Evolutionary conservation across 306 rosid genomes (phyloP), one percentile per base, ranked within the genome.

Genomic region (Trifolium subterraneum): DNA sequence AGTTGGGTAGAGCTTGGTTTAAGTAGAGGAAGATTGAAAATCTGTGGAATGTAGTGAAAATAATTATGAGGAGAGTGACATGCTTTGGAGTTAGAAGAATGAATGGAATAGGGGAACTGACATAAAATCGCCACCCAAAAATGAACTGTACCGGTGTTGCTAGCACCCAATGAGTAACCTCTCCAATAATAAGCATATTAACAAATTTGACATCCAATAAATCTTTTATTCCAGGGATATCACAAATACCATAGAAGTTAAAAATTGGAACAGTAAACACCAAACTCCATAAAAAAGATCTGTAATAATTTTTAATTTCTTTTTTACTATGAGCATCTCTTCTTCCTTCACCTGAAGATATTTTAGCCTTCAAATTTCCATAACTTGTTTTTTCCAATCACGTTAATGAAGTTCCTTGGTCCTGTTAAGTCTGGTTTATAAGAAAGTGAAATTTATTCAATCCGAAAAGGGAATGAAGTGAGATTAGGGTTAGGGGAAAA

Each of bases 211-310:
- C 47, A 29, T 93, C 98, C 20, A 93, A 65, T 4, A 27, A 47
- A 48, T 84, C 79, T 63, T 87, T 89, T 12, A 86, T 66, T 51
- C 85, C 85, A n/a, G 96, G 92, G n/a, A 93, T 68, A 71, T 90
- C 97, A 90, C 89, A 44, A 93, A 77, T 33, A 93, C 88, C 98
- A 89, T 93, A 72, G 97, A 89, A 50, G 90, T 84, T 44, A 93
- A 90, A 93, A 38, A 93, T 87, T 1, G 97, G 97, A 79, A 89
- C n/a, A 1, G 98, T 83, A 38, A 86, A 88, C 66, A 89, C 62
- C 81, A 85, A 85, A 75, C 98, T 89, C 98, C 97, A 89, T 33
- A 90, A 16, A 70, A 93, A 86, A 29, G 66, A 87, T 54, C 29
- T 71, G 36, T 79, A 84, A 63, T 90, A 88, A 25, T 83, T 86